Conservation (phyloP, 73 alveolate genomes). For the Paramecium tetraurelia region DNA sequence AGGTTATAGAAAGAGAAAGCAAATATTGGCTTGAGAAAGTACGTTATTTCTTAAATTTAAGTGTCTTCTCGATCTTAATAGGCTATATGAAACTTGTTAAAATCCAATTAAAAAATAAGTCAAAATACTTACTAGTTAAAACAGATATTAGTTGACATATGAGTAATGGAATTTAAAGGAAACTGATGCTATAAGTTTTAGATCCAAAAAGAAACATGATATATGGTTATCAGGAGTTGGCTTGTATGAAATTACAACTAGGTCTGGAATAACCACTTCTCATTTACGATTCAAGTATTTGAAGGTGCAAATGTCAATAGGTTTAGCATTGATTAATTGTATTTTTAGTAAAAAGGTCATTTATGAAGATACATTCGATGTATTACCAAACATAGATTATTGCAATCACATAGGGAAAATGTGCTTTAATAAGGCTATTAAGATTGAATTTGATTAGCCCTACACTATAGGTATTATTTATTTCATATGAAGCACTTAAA, state of each 20-base stretch:
- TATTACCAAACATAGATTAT: background rate
- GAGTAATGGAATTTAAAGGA: slow-evolving; percentile 41
- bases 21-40: slow-evolving; percentile 27
- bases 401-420: background rate
- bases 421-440: slow-evolving; percentile 26
- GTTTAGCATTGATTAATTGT: background rate
- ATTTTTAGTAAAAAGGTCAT: background rate
- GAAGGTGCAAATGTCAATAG: background rate
- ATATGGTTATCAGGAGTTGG: slow-evolving; percentile 43
- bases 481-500: background rate
- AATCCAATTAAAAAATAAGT: slow-evolving; percentile 5
- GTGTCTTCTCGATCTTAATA: background rate
- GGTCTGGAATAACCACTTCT: background rate
- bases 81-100: background rate
- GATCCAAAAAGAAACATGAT: slow-evolving; percentile 28
- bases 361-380: background rate
- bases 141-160: slow-evolving; percentile 27
- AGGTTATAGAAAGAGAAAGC: slow-evolving; percentile 20
- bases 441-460: background rate
- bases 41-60: background rate
- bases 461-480: background rate
- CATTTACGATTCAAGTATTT: background rate
- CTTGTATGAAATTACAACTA: background rate
- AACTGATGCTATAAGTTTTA: background rate
- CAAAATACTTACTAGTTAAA: background rate